Evolutionary conservation across 768 basidiomycete species (phyloP), one percentile per base, ranked within the genome.

Genomic region (Cystofilobasidium bisporidii): DNA sequence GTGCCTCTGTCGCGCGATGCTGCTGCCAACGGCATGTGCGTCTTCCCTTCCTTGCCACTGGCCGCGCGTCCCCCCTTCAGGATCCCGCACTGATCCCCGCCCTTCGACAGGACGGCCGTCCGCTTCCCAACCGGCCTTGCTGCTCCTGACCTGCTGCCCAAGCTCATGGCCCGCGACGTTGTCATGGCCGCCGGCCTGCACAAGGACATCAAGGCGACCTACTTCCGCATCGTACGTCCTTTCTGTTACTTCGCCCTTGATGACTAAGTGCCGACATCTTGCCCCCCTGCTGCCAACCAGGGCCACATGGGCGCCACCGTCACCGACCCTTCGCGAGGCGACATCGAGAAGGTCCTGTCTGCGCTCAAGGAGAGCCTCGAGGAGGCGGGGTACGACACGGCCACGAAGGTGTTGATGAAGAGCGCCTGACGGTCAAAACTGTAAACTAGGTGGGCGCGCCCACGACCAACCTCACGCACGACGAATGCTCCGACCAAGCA

Each of bases 21-120:
- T 67, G 82, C 87, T 22, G 93, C 96, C 3, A 94, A 93, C 74
- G 93, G 94, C 47, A 97, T 99, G 96, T 89, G 87, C 9, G 93
- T 65, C 2, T 9, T 4, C 12, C 32, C 8, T 53, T 18, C 17
- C 18, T 36, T 5, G 6, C 36, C 36, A 36, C 36, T 36, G 36
- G 12, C 36, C 36, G 12, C 48, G 12, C 36, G 18, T 18, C 2
- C 17, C 33, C 30, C 24, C 92, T 48, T 85, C 89, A 73, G 70
- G 80, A 74, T 47, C 30, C 24, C 8, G 26, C 61, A 60, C 63
- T 32, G 17, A 11, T 59, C 30, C 58, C 40, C 18, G 30, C 69
- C 63, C 36, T 36, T 62, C 50, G 36, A 56, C 63, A 47, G 66
- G 59, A 47, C 47, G n/a, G 70, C 87, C 82, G 74, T 91, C 61